A percentile compares a stretch with the other conserved stretches of the same genome.
Evolutionary conservation across 2,329 filamentous ascomycete species (phyloP).

Genomic region (Venturia carpophila): DNA sequence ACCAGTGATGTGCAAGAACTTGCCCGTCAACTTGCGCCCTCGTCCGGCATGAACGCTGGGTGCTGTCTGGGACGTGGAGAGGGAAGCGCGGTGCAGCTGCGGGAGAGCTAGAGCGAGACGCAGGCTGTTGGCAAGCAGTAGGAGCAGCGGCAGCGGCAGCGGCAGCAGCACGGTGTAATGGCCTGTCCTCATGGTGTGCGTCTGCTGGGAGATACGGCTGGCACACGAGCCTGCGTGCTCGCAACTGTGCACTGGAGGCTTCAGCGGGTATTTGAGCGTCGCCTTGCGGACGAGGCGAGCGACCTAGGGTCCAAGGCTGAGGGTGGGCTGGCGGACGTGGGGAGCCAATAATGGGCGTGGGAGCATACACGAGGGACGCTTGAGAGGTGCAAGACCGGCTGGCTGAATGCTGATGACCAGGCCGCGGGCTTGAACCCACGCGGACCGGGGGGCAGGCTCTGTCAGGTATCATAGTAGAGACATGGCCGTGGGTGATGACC

Average conservation of each 20-base stretch:
- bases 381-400: background rate
- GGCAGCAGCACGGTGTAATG: background rate
- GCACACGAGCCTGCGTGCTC: background rate
- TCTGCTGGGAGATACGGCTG: background rate
- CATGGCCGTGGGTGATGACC: too few species aligned
- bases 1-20: constrained; percentile 87
- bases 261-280: background rate
- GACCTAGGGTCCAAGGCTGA: background rate
- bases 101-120: background rate
- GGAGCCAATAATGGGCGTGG: background rate
- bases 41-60: background rate
- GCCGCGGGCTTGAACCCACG: too few species aligned
- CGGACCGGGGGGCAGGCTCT: too few species aligned
- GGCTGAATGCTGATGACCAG: too few species aligned
- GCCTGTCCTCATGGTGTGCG: background rate
- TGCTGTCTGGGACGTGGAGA: background rate
- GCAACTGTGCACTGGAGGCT: background rate
- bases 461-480: too few species aligned
- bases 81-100: constrained; percentile 7
- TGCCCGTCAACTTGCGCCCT: constrained; percentile 41
- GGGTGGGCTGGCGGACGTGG: background rate
- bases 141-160: background rate
- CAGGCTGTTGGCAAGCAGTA: background rate
- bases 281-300: background rate
- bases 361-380: background rate